These are phyloP conservation scores for Speleostelium caveatum DNA, from an alignment of 78 protist genomes.

Conservation along the genomic window DNA sequence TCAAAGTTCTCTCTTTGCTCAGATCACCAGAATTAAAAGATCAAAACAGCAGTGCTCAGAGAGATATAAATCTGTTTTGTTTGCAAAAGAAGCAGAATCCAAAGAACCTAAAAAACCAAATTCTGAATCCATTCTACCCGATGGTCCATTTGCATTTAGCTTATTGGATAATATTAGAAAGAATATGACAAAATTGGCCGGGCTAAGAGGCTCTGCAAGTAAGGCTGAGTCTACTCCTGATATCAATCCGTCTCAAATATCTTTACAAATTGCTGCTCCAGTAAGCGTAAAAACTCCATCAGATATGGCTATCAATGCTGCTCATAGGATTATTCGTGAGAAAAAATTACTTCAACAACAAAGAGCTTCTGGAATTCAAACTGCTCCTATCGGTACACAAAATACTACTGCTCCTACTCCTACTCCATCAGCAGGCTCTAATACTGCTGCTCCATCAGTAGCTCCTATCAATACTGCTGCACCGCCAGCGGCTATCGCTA, in stretches of 20 bases:
- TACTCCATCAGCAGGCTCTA: neutral
- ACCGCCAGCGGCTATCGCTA: neutral
- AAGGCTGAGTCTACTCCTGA: slow-evolving; percentile 1
- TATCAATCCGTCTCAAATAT: slow-evolving; percentile 19
- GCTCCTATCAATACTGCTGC: neutral
- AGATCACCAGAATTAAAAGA: slow-evolving; percentile 8
- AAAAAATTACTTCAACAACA: slow-evolving; percentile 21
- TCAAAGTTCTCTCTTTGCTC: neutral
- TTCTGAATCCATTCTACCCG: neutral
- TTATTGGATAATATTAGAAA: slow-evolving; percentile 19
- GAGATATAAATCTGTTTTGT: slow-evolving; percentile 9
- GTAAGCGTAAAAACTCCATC: slow-evolving; percentile 9
- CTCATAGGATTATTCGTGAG: slow-evolving; percentile 32
- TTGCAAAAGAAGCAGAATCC: neutral
- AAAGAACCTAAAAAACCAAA: neutral
- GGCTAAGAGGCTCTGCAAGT: slow-evolving; percentile 44
- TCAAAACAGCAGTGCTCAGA: slow-evolving; percentile 33
- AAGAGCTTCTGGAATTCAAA: neutral
- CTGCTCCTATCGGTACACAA: neutral
- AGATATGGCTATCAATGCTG: slow-evolving; percentile 13
- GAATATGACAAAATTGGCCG: slow-evolving; percentile 16
- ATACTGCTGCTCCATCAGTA: neutral
- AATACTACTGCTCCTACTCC: neutral
- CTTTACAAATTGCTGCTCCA: neutral
- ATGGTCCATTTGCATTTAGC: slow-evolving; percentile 19